Conservation (phyloP, 2,329 filamentous ascomycete species). For the Ciborinia camelliae region DNA sequence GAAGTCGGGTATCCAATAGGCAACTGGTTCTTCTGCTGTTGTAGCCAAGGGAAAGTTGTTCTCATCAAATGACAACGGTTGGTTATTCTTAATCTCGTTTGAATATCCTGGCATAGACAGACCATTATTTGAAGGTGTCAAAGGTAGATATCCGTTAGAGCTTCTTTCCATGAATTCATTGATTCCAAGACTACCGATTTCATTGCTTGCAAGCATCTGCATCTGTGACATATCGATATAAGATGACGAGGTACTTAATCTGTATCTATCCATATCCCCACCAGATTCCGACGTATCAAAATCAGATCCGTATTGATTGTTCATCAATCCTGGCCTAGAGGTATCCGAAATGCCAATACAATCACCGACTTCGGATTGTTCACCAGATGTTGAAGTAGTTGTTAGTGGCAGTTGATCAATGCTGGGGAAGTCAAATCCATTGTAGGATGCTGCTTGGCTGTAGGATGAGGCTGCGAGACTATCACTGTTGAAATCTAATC, state of each 20-base stretch:
- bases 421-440: constrained; percentile 52
- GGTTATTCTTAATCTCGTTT: constrained; percentile 43
- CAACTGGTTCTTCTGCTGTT: constrained; percentile 48
- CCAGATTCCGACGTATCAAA: constrained; percentile 40
- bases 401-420: constrained; percentile 56
- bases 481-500: constrained; percentile 48
- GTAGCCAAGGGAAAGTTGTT: constrained; percentile 40
- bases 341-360: constrained; percentile 44
- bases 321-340: constrained; percentile 39
- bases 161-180: constrained; percentile 51
- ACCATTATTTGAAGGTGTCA: constrained; percentile 23
- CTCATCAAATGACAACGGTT: constrained; percentile 40
- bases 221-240: constrained; percentile 47
- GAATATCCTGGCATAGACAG: constrained; percentile 26
- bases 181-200: constrained; percentile 52
- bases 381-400: constrained; percentile 60
- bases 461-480: constrained; percentile 54
- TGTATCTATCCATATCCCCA: constrained; percentile 46
- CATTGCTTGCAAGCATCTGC: constrained; percentile 45
- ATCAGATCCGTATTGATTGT: constrained; percentile 41
- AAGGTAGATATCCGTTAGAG: constrained; percentile 20
- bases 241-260: constrained; percentile 48
- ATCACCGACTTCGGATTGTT: constrained; percentile 65
- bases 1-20: constrained; percentile 43
- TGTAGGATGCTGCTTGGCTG: constrained; percentile 53